phyloP scores from a whole-genome alignment of 768 basidiomycete species.

The Amanita molliuscula region DNA sequence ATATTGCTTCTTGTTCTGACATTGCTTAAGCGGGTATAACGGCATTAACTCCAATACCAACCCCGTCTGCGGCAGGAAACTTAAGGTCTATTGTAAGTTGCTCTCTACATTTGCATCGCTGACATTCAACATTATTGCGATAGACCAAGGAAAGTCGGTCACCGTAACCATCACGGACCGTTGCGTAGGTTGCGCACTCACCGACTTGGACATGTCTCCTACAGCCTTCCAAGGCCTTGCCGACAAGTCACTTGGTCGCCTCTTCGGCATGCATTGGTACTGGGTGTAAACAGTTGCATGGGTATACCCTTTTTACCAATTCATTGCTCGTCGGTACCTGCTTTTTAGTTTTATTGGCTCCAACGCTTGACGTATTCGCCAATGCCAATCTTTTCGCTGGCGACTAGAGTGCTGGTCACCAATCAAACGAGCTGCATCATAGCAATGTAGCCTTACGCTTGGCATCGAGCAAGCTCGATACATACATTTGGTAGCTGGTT shows the following conservation, averaged over 20 bases:
- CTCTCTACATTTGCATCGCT: not conserved
- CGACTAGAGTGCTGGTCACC: constrained; percentile 11
- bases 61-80: constrained; percentile 51
- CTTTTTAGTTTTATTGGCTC: constrained; percentile 8
- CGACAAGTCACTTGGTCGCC: constrained; percentile 32
- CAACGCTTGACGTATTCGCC: constrained; percentile 18
- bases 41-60: constrained; percentile 63
- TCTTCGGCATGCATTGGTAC: constrained; percentile 38
- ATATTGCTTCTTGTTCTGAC: constrained; percentile 2
- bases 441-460: constrained; percentile 1
- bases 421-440: constrained; percentile 11
- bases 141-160: constrained; percentile 43
- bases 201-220: constrained; percentile 56
- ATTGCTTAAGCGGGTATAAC: constrained; percentile 34
- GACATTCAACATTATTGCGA: constrained; percentile 7
- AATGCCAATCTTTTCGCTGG: constrained; percentile 6
- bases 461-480: not conserved
- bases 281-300: constrained; percentile 23
- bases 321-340: constrained; percentile 1
- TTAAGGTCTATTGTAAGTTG: constrained; percentile 41
- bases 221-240: constrained; percentile 45
- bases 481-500: not conserved
- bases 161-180: constrained; percentile 49
- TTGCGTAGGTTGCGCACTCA: constrained; percentile 41
- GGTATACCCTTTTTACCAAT: constrained; percentile 7